Percentiles rank a stretch among this genome's conserved stretches.
These are phyloP conservation scores for Begonia fuchsioides DNA, from an alignment of 306 rosid genomes.

Conservation along the genomic window DNA sequence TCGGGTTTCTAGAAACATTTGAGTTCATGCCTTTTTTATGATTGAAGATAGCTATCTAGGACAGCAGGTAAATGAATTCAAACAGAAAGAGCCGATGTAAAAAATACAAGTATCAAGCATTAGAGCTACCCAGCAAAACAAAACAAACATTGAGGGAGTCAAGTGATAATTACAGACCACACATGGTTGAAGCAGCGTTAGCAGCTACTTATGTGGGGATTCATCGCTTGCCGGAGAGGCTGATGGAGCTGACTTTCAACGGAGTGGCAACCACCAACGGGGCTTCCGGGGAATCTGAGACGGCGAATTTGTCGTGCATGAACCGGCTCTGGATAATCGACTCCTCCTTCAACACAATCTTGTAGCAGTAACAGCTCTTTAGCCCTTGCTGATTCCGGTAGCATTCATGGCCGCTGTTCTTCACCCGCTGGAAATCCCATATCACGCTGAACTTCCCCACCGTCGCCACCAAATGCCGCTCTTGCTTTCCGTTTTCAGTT, in stretches of 20 bases:
- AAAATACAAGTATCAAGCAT: too few species aligned
- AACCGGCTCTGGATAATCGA: constrained; percentile 80
- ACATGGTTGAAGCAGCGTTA: too few species aligned
- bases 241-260: constrained; percentile 86
- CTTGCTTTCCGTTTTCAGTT: constrained; percentile 89
- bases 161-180: too few species aligned
- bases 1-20: too few species aligned
- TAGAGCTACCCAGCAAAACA: too few species aligned
- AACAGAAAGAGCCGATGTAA: too few species aligned
- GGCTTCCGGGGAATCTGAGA: constrained; percentile 76
- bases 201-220: too few species aligned
- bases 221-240: constrained; percentile 54
- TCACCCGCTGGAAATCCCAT: constrained; percentile 93
- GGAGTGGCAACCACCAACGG: constrained; percentile 92
- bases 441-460: constrained; percentile 94
- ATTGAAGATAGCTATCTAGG: too few species aligned
- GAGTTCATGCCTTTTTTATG: too few species aligned
- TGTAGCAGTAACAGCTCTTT: constrained; percentile 89
- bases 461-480: constrained; percentile 80
- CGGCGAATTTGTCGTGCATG: constrained; percentile 72
- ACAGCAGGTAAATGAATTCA: too few species aligned
- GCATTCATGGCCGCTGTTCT: constrained; percentile 71
- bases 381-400: constrained; percentile 87
- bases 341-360: constrained; percentile 82
- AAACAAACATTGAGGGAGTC: too few species aligned